Conservation (phyloP, 1,139 yeast species). For the Casaregolazyma suthepensis region DNA sequence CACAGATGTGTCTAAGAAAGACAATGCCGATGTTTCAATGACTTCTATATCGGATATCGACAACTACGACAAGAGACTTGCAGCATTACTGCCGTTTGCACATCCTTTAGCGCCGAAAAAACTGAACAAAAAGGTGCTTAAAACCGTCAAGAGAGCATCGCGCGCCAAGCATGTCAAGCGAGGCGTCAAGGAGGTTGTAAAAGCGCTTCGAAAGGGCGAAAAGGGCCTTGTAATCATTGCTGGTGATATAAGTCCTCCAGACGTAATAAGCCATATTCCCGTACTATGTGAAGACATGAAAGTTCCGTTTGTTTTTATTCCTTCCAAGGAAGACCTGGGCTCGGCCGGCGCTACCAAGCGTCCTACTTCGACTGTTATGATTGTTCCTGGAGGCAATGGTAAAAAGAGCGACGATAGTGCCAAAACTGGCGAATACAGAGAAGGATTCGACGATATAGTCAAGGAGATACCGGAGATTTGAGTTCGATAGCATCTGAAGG, state of each 20-base stretch:
- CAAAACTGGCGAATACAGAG: constrained; percentile 79
- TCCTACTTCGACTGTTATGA: constrained; percentile 97
- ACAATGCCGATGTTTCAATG: constrained; percentile 6
- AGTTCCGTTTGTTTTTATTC: constrained; percentile 88
- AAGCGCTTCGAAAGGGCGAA: constrained; percentile 95
- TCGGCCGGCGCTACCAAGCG: constrained; percentile 98
- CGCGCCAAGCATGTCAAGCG: constrained; percentile 97
- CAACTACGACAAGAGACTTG: constrained; percentile 85
- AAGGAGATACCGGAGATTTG: constrained; percentile 55
- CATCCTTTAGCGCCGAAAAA: constrained; percentile 94
- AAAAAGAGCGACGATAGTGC: constrained; percentile 71
- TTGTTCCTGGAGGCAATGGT: constrained; percentile 96
- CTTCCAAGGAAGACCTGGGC: constrained; percentile 96
- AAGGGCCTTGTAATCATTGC: constrained; percentile 95
- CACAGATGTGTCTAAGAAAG: not conserved
- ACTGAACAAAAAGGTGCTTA: constrained; percentile 88
- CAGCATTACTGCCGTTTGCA: constrained; percentile 90
- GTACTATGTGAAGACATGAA: constrained; percentile 91
- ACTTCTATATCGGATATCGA: constrained; percentile 40
- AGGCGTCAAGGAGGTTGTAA: constrained; percentile 98
- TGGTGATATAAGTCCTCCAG: constrained; percentile 96
- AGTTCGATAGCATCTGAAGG: not conserved
- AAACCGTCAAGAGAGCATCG: constrained; percentile 94
- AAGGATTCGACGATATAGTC: constrained; percentile 85
- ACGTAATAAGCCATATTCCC: constrained; percentile 95